Base-by-base conservation (phyloP, 768 basidiomycete genomes). In the Clavulina sp. region DNA sequence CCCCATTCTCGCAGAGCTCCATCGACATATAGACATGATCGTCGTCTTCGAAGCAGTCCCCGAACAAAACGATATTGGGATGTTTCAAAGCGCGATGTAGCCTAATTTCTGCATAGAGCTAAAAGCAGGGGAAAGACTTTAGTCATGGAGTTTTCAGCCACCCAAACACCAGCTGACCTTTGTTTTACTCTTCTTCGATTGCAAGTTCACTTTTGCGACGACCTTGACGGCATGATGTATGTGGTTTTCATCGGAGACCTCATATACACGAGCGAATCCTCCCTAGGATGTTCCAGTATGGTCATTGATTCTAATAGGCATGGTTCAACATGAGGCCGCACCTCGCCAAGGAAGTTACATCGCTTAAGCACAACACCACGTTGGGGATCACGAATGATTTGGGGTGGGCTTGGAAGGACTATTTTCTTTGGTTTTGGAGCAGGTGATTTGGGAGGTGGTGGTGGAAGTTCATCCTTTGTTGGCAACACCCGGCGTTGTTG, bases 31-130 rank as follows among this genome's bases (percentile, higher is more conserved):
- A 99, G 23, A 99, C 93, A 63, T 96, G 91, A 50, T 86, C 80
- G 7, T 78, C 74, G 60, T 95, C 93, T 64, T 99, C 92, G 61
- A 96, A 97, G 65, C 91, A 93, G 57, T 95, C 89, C 49, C 81
- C 72, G 64, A 97, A 96, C 7, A 69, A 66, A 49, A 96, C 91
- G 56, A 99, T 87, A 65, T 99, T 92, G 18, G 89, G 85, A 59
- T 97, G 93, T 24, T 76, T 66, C 44, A 99, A 74, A 13, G 86
- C 81, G 54, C 82, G 79, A 65, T 99, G 93, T 46, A 99, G 88
- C 71, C 93, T 95, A 61, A 99, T 99, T 72, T 99, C 93, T 54
- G 93, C 92, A 61, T 91, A 99, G 43, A 99, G 76, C 93, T 96
- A 52, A 36, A 29, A 24, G 24, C 47, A 16, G 46, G 26, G 26